Evolutionary conservation across 805 yeast genomes (phyloP).

Genomic region (Saccharomycopsis fermentans): DNA sequence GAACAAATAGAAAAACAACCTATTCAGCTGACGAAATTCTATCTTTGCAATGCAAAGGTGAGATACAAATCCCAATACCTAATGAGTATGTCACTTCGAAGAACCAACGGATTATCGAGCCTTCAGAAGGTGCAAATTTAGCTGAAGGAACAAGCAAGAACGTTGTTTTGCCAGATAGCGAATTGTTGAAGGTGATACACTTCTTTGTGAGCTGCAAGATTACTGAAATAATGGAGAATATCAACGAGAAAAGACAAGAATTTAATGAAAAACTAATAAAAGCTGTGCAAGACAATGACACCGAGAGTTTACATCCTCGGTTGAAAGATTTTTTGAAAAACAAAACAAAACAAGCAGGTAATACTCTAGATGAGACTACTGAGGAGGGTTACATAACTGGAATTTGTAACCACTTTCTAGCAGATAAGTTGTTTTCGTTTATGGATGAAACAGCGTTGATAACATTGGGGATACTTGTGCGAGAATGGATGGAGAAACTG

Average conservation of each 20-base stretch:
- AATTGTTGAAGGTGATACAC: slow-evolving; percentile 12
- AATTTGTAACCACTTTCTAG: neutral
- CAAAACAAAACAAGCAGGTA: neutral
- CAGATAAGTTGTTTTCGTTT: neutral
- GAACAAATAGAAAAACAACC: neutral
- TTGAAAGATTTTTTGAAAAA: neutral
- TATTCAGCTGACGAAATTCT: slow-evolving; percentile 12
- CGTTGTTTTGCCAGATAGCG: slow-evolving; percentile 8
- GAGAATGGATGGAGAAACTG: slow-evolving; percentile 11
- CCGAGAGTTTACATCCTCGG: neutral
- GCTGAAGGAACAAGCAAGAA: neutral
- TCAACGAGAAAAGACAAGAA: neutral
- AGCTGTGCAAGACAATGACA: neutral
- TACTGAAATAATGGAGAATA: neutral
- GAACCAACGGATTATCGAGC: neutral
- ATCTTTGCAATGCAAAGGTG: neutral
- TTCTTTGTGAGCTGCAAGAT: slow-evolving; percentile 8
- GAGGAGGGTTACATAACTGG: neutral
- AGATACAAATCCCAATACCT: slow-evolving; percentile 4
- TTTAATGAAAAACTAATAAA: neutral
- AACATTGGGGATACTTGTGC: slow-evolving; percentile 15
- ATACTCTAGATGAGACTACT: neutral
- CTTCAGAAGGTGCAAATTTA: neutral
- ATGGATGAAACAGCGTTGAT: slow-evolving; percentile 17
- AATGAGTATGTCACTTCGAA: neutral